These are phyloP conservation scores for Fraxinus sp. DNA, from an alignment of 305 asterid species.

Conservation along the genomic window DNA sequence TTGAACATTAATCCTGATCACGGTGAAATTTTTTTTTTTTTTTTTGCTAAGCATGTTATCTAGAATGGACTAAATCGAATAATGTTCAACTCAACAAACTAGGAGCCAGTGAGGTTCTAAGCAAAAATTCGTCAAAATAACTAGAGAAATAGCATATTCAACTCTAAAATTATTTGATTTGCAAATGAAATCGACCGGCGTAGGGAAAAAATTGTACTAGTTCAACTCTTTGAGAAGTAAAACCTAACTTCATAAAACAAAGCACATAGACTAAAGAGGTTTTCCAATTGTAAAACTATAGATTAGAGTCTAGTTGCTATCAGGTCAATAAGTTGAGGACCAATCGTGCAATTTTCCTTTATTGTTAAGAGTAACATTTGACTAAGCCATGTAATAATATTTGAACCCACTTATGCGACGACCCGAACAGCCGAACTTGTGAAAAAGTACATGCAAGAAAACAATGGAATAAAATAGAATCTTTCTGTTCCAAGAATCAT, in stretches of 20 bases:
- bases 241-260: not conserved
- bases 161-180: not conserved
- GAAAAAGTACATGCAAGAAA: constrained; percentile 18
- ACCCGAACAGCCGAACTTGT: constrained; percentile 34
- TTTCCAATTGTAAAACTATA: not conserved
- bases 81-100: not conserved
- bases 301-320: not conserved
- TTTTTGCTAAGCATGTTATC: too few relatives aligned
- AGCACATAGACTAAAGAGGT: not conserved
- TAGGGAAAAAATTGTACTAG: not conserved
- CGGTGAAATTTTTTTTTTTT: not conserved
- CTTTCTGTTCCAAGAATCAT: constrained; percentile 23
- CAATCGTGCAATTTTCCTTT: not conserved
- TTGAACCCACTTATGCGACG: constrained; percentile 42
- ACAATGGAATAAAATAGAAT: constrained; percentile 33
- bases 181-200: not conserved
- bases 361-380: not conserved
- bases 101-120: not conserved
- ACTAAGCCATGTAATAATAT: not conserved
- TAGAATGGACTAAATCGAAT: not conserved
- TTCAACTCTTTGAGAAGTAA: not conserved
- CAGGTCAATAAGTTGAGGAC: not conserved
- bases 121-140: not conserved
- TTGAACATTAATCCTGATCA: not conserved
- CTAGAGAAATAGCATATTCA: not conserved